phyloP scores from a whole-genome alignment of 176 grass and related monocot genomes.

The Triticum dicoccoides region DNA sequence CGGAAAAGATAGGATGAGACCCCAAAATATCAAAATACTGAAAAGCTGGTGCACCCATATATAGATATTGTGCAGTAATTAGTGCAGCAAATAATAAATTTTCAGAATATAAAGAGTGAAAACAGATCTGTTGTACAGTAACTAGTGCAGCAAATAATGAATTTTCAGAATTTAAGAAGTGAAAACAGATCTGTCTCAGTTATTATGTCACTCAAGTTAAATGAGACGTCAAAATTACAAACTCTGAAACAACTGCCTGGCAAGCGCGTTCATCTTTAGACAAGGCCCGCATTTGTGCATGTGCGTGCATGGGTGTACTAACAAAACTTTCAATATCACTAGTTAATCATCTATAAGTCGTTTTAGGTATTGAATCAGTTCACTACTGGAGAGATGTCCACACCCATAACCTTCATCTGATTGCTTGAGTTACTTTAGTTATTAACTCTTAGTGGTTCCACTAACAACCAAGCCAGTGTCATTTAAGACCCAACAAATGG shows the following conservation, averaged over 20 bases:
- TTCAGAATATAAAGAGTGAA: too few relatives aligned
- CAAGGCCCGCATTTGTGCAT: background rate
- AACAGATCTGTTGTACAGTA: too few relatives aligned
- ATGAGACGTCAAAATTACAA: background rate
- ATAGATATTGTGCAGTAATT: background rate
- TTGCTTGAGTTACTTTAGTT: background rate
- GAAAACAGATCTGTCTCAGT: background rate
- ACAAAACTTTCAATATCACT: background rate
- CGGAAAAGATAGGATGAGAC: slow-evolving; percentile 17
- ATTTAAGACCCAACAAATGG: background rate
- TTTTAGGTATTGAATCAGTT: background rate
- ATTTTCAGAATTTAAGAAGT: background rate
- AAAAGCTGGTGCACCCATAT: slow-evolving; percentile 6
- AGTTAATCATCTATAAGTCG: background rate
- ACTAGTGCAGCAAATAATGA: background rate
- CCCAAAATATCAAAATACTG: background rate
- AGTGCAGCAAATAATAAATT: too few relatives aligned
- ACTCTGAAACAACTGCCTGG: background rate
- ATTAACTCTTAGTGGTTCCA: background rate
- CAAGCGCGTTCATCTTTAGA: background rate
- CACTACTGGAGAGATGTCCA: background rate
- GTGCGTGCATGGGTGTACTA: background rate
- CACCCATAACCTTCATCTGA: slow-evolving; percentile 3
- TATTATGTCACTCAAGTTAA: slow-evolving; percentile 9
- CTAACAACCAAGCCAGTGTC: background rate